Evolutionary conservation across 805 yeast genomes (phyloP), one percentile per base, ranked within the genome.

Genomic region (Candida wancherniae): DNA sequence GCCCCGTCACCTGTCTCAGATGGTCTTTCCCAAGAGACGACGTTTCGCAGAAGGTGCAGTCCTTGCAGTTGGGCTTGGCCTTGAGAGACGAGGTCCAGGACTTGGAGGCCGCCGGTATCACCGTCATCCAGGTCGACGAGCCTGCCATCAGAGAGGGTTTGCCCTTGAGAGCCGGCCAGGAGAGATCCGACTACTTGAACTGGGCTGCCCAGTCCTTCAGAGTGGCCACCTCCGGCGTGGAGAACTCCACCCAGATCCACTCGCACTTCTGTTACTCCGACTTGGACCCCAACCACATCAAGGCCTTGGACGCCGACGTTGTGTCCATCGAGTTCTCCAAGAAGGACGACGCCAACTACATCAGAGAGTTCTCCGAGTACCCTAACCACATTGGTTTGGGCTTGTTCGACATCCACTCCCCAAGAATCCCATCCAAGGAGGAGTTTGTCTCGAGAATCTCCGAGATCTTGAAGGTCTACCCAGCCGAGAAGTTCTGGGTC

Each of bases 21-120:
- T 92, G 98, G 98, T 92, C 98, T 55, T 92, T 92, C 97, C 98
- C 98, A 75, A 86, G 98, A 83, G 90, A 88, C 64, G 98, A 92
- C 59, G 83, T 90, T 51, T 73, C 94, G 44, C 88, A 84, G 72
- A 77, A 84, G 74, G 76, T 78, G 51, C 98, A 92, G 76, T 86
- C 97, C 53, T 77, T 84, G 66, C 98, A 92, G 78, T 82, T 92
- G 62, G 94, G 94, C 63, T 75, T 92, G 59, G 97, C 97, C 53
- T 77, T 92, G 62, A 86, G 97, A 75, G 98, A 92, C 58, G 98
- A 92, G 78, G 98, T 92, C 55, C 75, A 81, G 60, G 98, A 92
- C 67, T 84, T 92, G 66, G 98, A 92, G 77, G 83, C 85, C 55
- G 98, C 97, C 45, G 97, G 97, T 70, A 87, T 92, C 58, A 83